These are phyloP conservation scores for Actinidia arguta DNA, from an alignment of 179 eudicot species.

Conservation along the genomic window DNA sequence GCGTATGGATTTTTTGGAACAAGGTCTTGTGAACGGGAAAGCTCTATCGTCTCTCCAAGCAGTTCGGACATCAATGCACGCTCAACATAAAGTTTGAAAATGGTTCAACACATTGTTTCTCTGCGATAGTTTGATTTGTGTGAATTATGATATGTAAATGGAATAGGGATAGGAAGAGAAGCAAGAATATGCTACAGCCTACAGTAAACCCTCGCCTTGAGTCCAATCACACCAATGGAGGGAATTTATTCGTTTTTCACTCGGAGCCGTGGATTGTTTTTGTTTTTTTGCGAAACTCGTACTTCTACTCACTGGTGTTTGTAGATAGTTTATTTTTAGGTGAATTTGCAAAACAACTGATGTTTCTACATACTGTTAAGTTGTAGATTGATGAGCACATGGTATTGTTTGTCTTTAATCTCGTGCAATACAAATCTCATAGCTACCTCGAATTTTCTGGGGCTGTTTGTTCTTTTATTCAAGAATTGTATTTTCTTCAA, in stretches of 20 bases:
- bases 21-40: slow-evolving; percentile 83
- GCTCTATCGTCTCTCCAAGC: slow-evolving; percentile 54
- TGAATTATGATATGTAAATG: slow-evolving; percentile 4
- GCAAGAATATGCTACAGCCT: not conserved
- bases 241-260: not conserved
- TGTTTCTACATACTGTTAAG: not conserved
- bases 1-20: slow-evolving; percentile 85
- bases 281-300: not conserved
- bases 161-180: slow-evolving; percentile 8
- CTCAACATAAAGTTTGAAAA: slow-evolving; percentile 75
- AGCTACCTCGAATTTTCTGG: not conserved
- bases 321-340: not conserved
- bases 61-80: slow-evolving; percentile 58
- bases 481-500: not conserved
- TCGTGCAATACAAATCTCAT: not conserved
- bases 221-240: not conserved
- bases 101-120: not conserved
- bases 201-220: not conserved
- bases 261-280: not conserved
- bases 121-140: slow-evolving; percentile 9
- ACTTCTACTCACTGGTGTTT: not conserved
- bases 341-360: not conserved
- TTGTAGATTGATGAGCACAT: not conserved
- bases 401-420: not conserved
- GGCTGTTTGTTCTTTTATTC: not conserved